phyloP scores from a whole-genome alignment of 2,329 filamentous ascomycete species.

The Aspergillus carbonarius region DNA sequence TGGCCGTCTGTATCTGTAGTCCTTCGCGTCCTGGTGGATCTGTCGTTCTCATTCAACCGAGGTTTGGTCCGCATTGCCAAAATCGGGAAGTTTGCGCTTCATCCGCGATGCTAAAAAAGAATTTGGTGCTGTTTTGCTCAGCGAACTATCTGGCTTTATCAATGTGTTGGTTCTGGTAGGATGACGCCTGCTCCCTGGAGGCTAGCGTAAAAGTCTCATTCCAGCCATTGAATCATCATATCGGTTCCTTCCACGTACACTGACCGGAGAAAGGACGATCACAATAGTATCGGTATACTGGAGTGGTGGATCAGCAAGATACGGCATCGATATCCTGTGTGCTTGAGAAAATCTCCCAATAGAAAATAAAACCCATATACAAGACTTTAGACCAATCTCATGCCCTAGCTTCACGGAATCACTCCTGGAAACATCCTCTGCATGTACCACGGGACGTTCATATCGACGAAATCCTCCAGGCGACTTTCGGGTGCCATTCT shows the following conservation, averaged over 20 bases:
- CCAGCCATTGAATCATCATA: not conserved
- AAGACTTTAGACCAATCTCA: not conserved
- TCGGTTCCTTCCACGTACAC: not conserved
- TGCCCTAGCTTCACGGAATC: not conserved
- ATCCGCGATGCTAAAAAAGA: not conserved
- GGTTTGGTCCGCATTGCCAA: not conserved
- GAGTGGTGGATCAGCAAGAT: not conserved
- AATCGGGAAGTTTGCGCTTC: not conserved
- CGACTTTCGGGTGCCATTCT: conserved; percentile 28
- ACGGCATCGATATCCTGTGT: not conserved
- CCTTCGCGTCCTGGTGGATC: not conserved
- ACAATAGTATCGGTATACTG: not conserved
- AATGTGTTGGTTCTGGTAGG: not conserved
- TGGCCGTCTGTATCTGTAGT: conserved; percentile 7
- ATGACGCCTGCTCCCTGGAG: not conserved
- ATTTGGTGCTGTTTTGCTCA: not conserved
- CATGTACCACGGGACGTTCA: conserved; percentile 12
- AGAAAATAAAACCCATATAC: not conserved
- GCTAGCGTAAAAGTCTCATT: not conserved
- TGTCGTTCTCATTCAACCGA: not conserved
- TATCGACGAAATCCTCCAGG: conserved; percentile 12
- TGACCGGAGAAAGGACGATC: not conserved
- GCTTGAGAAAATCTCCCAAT: too few species aligned
- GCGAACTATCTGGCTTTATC: not conserved
- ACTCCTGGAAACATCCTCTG: conserved; percentile 18